phyloP scores from a whole-genome alignment of 345 rosid genomes.

The Populus simonii region DNA sequence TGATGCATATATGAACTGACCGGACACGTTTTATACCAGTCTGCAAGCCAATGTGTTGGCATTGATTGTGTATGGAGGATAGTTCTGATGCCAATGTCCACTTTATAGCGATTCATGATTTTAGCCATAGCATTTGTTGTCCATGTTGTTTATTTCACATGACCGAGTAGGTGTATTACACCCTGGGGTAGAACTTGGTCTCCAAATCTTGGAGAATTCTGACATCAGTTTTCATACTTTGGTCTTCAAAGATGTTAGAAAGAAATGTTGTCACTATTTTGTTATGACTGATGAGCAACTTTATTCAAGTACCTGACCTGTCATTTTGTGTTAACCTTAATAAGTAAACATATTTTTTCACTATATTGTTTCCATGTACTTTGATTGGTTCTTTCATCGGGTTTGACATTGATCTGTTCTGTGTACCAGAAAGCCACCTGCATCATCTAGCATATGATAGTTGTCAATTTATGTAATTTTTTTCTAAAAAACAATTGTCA shows the following conservation, averaged over 20 bases:
- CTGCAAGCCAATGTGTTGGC: not conserved
- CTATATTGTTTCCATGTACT: not conserved
- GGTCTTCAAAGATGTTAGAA: not conserved
- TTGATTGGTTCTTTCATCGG: not conserved
- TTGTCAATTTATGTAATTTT: not conserved
- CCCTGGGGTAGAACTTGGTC: not conserved
- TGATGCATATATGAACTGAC: not conserved
- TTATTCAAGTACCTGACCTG: not conserved
- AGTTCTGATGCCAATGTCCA: not conserved
- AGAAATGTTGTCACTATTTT: not conserved
- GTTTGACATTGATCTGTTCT: not conserved
- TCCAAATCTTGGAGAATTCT: not conserved
- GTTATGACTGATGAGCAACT: not conserved
- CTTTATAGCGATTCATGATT: not conserved
- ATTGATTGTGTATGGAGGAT: not conserved
- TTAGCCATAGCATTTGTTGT: not conserved
- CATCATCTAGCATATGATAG: not conserved
- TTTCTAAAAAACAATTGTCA: not conserved
- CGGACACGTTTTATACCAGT: not conserved
- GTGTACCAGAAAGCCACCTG: not conserved
- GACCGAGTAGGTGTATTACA: not conserved
- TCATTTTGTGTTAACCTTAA: not conserved
- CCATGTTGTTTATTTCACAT: not conserved
- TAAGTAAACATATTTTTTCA: not conserved
- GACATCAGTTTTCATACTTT: not conserved